Evolutionary conservation across 306 rosid genomes (phyloP), one percentile per base, ranked within the genome.

Genomic region (Corylus avellana): DNA sequence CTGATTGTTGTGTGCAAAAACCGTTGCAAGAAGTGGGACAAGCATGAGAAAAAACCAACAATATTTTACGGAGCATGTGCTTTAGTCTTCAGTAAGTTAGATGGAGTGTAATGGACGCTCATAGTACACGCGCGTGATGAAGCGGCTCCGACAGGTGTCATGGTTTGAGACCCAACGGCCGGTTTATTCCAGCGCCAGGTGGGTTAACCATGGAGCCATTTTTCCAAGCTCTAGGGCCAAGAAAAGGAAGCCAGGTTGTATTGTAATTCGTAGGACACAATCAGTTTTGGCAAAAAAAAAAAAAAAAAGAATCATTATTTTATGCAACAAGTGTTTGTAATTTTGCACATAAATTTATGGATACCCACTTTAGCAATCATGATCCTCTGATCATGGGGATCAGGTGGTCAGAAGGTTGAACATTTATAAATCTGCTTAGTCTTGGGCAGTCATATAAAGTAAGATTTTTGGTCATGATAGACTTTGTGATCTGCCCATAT

Each of bases 381-480:
- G 81, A 82, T 78, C 70, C 35, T 81, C 58, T 62, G 80, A 80
- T 69, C 55, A 77, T 54, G 37, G 71, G 63, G 63, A 37, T 47
- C 50, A n/a, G 25, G 8, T 75, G 56, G 78, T 5, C 44, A 0
- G 46, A 7, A 6, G 7, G 46, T 42, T 6, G 7, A 42, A 42
- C 8, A 42, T 42, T 5, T 42, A 5, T 42, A 42, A 42, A 5
- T 6, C 46, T 1, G 2, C 35, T 2, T 32, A 32, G 32, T 42
- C 46, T 42, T 42, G 46, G 46, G 46, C 46, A 42, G 4, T 42
- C 46, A 89, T 90, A 78, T 57, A 73, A 79, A 87, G 84, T 80
- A 70, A 86, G 92, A 89, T 89, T 48, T 86, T 42, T 86, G 89
- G 83, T 74, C 72, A 51, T 74, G 77, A 78, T 62, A 1, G 35